A percentile compares a stretch with the other conserved stretches of the same genome.
Evolutionary conservation across 306 rosid species (phyloP).

Genomic region (Myrica gale): DNA sequence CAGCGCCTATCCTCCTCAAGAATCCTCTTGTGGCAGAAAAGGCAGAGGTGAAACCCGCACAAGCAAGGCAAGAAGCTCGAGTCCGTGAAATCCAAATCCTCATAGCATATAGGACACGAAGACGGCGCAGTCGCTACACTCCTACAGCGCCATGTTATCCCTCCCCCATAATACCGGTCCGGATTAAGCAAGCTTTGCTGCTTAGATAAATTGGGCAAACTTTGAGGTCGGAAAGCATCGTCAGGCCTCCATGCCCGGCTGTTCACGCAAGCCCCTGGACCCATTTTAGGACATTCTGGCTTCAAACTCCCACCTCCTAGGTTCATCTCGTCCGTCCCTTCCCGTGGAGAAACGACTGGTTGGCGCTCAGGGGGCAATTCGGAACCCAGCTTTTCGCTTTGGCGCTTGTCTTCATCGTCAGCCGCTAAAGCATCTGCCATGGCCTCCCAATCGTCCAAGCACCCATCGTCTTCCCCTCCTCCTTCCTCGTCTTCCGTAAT

Average conservation of each 20-base stretch:
- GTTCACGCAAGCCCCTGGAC: conserved; percentile 46
- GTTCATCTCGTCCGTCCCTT: conserved; percentile 28
- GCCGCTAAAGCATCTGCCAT: conserved; percentile 95
- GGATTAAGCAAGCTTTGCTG: conserved; percentile 76
- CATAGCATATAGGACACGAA: conserved; percentile 85
- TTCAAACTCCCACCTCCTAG: conserved; percentile 36
- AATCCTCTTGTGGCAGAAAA: conserved; percentile 96
- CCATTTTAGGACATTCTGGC: conserved; percentile 32
- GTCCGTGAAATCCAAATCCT: conserved; percentile 91
- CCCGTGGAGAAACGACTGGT: conserved; percentile 34
- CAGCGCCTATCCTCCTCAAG: conserved; percentile 91
- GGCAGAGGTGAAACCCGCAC: conserved; percentile 95
- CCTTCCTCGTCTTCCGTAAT: conserved; percentile 66
- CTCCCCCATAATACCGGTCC: conserved; percentile 44
- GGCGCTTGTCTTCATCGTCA: conserved; percentile 52
- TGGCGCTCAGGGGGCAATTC: conserved; percentile 41
- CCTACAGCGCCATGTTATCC: conserved; percentile 49
- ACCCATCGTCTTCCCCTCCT: conserved; percentile 58
- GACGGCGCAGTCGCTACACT: conserved; percentile 45
- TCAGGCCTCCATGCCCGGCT: conserved; percentile 85
- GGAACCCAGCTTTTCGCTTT: conserved; percentile 25
- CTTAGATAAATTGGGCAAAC: conserved; percentile 81
- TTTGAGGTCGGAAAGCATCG: conserved; percentile 86
- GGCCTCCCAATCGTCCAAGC: conserved; percentile 99
- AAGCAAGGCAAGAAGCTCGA: conserved; percentile 79